Base-by-base conservation (phyloP, 805 yeast genomes). In the Schwanniomyces sp. region DNA sequence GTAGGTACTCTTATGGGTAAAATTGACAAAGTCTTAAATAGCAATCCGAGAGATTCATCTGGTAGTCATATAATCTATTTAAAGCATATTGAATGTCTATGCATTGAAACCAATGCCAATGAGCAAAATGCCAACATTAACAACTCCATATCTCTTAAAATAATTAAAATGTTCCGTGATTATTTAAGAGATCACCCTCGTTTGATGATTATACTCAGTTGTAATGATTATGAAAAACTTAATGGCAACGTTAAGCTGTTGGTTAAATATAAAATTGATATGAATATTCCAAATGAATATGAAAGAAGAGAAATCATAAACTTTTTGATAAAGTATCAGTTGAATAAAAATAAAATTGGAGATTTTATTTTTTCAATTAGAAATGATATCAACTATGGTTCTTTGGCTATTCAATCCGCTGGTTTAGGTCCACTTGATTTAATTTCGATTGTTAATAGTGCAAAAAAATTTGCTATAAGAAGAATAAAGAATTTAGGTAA, bases 341-440 rank as follows among this genome's bases (percentile, higher is more conserved):
- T 45, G 25, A 40, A 45, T 34, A 40, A 25, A 10, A 40, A 39
- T 45, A 16, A 28, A 8, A 11, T 34, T 26, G 36, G 18, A 10
- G 48, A 42, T 12, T 32, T 39, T 24, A 17, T 5, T n/a, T 45
- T 16, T 34, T 26, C 32, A 7, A 54, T 58, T 14, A 55, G 78
- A 43, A 58, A 53, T 28, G 77, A 86, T 54, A 80, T 91, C 4
- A 76, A 82, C 2, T 56, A 79, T 5, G 67, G 74, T 1, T 67
- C 80, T 0, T 69, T 94, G 27, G 86, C 97, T 0, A 67, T 87
- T 43, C 96, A 91, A 57, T 87, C 96, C 49, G 98, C 98, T 2
- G 98, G 98, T 17, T 73, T 92, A 46, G 87, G 94, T 0, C 96
- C 97, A 1, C 74, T 86, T 17, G 97, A 94, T 63, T 71, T 92